Evolutionary conservation across 768 basidiomycete genomes (phyloP).

Genomic region (Boletus vinaceobasis): DNA sequence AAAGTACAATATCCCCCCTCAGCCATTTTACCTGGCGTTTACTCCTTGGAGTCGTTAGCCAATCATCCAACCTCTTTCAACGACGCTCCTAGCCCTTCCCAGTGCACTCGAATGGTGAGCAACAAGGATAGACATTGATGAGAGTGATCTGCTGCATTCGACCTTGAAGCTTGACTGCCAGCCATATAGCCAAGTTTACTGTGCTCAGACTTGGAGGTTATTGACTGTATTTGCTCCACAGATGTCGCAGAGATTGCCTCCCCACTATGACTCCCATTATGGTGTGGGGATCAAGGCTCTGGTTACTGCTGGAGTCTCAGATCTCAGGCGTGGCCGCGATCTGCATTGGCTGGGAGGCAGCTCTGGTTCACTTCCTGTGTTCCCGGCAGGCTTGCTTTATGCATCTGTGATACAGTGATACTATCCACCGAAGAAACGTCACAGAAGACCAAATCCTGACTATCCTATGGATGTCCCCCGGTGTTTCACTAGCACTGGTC

Average conservation of each 20-base stretch:
- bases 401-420: not conserved
- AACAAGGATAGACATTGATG: not conserved
- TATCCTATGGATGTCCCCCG: not conserved
- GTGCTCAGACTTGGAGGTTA: not conserved
- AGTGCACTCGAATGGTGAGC: not conserved
- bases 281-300: not conserved
- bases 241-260: not conserved
- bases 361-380: not conserved
- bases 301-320: not conserved
- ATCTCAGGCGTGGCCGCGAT: not conserved
- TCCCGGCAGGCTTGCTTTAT: not conserved
- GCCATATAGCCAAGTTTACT: not conserved
- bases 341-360: not conserved
- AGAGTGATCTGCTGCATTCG: not conserved
- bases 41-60: not conserved
- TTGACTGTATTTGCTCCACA: not conserved
- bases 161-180: not conserved
- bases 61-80: not conserved
- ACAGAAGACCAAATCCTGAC: not conserved
- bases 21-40: not conserved
- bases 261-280: not conserved
- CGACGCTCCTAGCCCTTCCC: too few relatives aligned
- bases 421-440: not conserved
- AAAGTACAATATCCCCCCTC: slow-evolving; percentile 2
- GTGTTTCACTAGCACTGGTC: not conserved